phyloP scores from a whole-genome alignment of 257 asterid genomes.

The Capsicum pubescens region DNA sequence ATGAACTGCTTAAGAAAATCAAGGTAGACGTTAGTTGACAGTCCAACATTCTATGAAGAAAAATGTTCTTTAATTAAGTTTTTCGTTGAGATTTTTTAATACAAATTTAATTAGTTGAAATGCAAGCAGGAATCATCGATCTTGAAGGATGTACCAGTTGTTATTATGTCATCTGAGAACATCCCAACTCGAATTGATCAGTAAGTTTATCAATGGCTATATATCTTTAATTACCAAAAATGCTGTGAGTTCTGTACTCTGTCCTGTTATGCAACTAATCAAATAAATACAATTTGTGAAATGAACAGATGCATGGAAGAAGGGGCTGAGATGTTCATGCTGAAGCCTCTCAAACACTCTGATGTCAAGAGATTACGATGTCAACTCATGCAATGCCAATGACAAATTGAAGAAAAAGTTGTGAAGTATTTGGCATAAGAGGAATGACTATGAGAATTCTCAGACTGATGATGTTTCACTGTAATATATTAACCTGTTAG shows the following conservation, averaged over 20 bases:
- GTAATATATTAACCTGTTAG: background rate
- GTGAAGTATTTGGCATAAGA: no score
- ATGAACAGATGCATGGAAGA: constrained; percentile 58
- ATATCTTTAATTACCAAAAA: background rate
- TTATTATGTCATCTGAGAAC: constrained; percentile 71
- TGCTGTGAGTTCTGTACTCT: background rate
- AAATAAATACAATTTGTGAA: no score
- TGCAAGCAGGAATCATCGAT: constrained; percentile 58
- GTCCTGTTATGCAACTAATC: background rate
- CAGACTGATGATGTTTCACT: background rate
- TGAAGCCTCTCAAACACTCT: constrained; percentile 65
- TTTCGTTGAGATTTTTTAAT: background rate
- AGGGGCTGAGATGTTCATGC: constrained; percentile 77
- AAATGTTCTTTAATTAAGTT: background rate
- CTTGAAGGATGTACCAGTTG: constrained; percentile 67
- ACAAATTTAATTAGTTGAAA: background rate
- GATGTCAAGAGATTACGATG: constrained; percentile 62
- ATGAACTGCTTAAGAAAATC: constrained; percentile 70
- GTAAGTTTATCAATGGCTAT: constrained; percentile 37
- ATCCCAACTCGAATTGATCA: constrained; percentile 62
- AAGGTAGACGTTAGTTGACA: constrained; percentile 44
- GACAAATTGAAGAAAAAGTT: constrained; percentile 1
- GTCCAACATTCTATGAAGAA: background rate
- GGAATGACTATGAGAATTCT: background rate
- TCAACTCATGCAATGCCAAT: constrained; percentile 46